phyloP scores from a whole-genome alignment of 2,329 filamentous ascomycete genomes.

The Teratosphaeria nubilosa region DNA sequence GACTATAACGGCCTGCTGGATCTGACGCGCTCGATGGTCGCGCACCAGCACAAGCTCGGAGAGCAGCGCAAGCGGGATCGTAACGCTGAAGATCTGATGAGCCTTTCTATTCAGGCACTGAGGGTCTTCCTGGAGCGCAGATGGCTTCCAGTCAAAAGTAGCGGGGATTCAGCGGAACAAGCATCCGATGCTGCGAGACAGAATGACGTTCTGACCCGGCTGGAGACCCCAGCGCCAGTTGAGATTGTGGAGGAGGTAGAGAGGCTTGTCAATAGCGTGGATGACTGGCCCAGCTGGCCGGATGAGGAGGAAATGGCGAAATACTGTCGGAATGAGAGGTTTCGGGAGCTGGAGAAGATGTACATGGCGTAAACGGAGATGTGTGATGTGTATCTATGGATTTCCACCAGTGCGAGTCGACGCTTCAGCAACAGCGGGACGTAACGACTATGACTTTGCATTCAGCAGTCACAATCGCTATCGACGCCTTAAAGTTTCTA shows the following conservation, averaged over 20 bases:
- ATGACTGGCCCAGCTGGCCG: constrained; percentile 37
- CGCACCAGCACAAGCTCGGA: constrained; percentile 32
- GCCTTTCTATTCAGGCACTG: constrained; percentile 29
- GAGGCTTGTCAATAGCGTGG: constrained; percentile 23
- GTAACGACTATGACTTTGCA: too few relatives aligned
- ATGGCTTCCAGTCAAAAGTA: constrained; percentile 10
- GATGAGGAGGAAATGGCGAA: constrained; percentile 29
- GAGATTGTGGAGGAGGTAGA: constrained; percentile 11
- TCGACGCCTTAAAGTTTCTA: too few relatives aligned
- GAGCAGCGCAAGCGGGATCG: constrained; percentile 17
- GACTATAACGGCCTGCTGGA: constrained; percentile 49
- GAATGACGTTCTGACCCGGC: constrained; percentile 1
- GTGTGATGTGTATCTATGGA: too few relatives aligned
- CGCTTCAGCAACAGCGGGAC: too few relatives aligned
- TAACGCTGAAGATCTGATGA: constrained; percentile 24
- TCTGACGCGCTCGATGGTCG: constrained; percentile 50
- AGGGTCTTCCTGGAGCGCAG: constrained; percentile 32
- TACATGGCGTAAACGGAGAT: background rate
- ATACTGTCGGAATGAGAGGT: constrained; percentile 13
- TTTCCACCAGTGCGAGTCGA: too few relatives aligned
- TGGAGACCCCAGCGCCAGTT: constrained; percentile 9
- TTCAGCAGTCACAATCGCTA: too few relatives aligned
- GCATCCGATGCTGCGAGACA: background rate
- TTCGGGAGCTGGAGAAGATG: background rate
- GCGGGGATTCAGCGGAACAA: background rate